Evolutionary conservation across 108 stramenopile species (phyloP).

Genomic region (Skeletonema menzelii): DNA sequence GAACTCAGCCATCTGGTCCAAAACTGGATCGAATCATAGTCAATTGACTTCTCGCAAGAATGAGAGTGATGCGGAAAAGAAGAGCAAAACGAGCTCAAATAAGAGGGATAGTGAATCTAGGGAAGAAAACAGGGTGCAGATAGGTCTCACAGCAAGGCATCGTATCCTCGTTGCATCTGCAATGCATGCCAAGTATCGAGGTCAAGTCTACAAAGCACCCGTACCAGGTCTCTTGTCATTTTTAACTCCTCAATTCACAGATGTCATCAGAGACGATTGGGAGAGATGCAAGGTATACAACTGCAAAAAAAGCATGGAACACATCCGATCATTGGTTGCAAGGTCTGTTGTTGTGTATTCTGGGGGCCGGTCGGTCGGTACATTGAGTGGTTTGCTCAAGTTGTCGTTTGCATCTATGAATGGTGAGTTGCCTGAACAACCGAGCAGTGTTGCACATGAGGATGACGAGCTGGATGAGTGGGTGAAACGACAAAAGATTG

Average conservation of each 20-base stretch:
- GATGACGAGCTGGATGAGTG: constrained; percentile 50
- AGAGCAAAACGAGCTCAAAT: background rate
- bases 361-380: constrained; percentile 15
- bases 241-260: constrained; percentile 73
- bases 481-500: constrained; percentile 53
- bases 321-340: constrained; percentile 70
- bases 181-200: constrained; percentile 38
- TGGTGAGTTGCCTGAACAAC: constrained; percentile 46
- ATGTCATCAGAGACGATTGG: constrained; percentile 82
- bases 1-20: constrained; percentile 70
- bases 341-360: constrained; percentile 71
- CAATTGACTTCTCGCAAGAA: background rate
- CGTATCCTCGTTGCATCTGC: constrained; percentile 63
- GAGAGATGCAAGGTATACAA: constrained; percentile 65
- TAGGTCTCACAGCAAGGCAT: constrained; percentile 86
- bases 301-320: constrained; percentile 70
- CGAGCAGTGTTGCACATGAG: constrained; percentile 32
- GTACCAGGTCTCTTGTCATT: constrained; percentile 65
- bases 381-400: constrained; percentile 33
- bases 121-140: constrained; percentile 47
- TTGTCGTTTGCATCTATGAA: constrained; percentile 59
- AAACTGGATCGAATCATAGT: constrained; percentile 63
- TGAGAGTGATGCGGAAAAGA: constrained; percentile 53
- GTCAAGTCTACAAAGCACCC: constrained; percentile 45
- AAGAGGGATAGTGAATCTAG: constrained; percentile 26